Evolutionary conservation across 2,329 filamentous ascomycete species (phyloP).

Genomic region (Parascedosporium putredinis): DNA sequence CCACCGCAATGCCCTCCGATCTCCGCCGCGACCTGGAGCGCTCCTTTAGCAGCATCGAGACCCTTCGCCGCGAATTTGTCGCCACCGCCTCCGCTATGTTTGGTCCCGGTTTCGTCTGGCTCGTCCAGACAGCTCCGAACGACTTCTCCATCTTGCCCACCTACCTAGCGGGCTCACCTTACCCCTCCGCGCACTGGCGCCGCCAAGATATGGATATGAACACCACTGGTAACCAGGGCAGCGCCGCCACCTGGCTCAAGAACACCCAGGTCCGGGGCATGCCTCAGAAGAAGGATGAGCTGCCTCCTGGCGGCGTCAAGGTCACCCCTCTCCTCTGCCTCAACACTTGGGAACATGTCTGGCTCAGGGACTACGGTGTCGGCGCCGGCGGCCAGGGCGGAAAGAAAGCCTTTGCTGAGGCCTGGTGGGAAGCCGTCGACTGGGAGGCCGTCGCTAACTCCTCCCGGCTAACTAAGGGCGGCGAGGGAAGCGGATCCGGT

Average conservation of each 20-base stretch:
- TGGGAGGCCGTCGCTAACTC: constrained; percentile 59
- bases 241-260: constrained; percentile 23
- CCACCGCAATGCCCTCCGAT: constrained; percentile 39
- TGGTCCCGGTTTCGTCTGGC: constrained; percentile 94
- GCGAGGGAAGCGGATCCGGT: background rate
- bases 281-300: constrained; percentile 15
- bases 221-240: constrained; percentile 35
- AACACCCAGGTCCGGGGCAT: constrained; percentile 18
- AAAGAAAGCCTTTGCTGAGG: constrained; percentile 64
- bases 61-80: constrained; percentile 69
- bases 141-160: constrained; percentile 67
- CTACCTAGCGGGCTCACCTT: constrained; percentile 85
- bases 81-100: constrained; percentile 84
- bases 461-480: background rate
- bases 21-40: constrained; percentile 52
- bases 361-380: constrained; percentile 68
- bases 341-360: constrained; percentile 95
- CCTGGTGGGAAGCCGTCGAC: constrained; percentile 83
- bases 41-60: constrained; percentile 75
- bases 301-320: constrained; percentile 56
- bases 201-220: constrained; percentile 61
- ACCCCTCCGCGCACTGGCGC: constrained; percentile 74
- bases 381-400: constrained; percentile 49
- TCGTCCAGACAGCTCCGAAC: constrained; percentile 50
- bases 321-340: constrained; percentile 75